Conservation (phyloP, 148 eudicot species). For the Spergularia marina region DNA sequence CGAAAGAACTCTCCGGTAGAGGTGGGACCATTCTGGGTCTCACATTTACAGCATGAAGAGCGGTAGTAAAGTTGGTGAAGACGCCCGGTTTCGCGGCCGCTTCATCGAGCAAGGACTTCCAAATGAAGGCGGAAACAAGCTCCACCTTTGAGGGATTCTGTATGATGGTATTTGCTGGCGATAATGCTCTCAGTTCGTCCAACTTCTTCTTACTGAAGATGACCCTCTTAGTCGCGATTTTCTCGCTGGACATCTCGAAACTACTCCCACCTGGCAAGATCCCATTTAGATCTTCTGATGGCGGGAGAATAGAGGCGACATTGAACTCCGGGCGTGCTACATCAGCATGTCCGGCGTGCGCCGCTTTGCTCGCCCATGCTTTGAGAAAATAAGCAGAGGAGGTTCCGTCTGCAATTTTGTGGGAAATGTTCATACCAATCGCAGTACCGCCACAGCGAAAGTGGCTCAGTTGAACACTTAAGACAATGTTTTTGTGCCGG, state of each 20-base stretch:
- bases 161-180: neutral
- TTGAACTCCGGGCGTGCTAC: too few relatives aligned
- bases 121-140: conserved; percentile 24
- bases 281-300: neutral
- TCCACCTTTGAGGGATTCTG: conserved; percentile 21
- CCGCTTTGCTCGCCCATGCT: conserved; percentile 15
- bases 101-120: neutral
- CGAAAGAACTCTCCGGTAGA: neutral
- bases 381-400: conserved; percentile 5
- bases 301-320: neutral
- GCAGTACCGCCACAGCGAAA: conserved; percentile 26
- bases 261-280: neutral
- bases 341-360: too few relatives aligned
- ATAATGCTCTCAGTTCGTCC: neutral
- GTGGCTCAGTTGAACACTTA: conserved; percentile 23
- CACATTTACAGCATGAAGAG: neutral
- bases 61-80: neutral
- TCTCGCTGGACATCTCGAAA: neutral
- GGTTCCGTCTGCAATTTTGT: conserved; percentile 21
- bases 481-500: neutral
- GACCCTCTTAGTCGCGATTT: conserved; percentile 11
- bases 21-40: neutral
- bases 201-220: conserved; percentile 10
- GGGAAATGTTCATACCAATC: conserved; percentile 20
- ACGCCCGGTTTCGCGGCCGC: neutral